phyloP scores from a whole-genome alignment of 306 rosid species.

The Cucumis hystrix region DNA sequence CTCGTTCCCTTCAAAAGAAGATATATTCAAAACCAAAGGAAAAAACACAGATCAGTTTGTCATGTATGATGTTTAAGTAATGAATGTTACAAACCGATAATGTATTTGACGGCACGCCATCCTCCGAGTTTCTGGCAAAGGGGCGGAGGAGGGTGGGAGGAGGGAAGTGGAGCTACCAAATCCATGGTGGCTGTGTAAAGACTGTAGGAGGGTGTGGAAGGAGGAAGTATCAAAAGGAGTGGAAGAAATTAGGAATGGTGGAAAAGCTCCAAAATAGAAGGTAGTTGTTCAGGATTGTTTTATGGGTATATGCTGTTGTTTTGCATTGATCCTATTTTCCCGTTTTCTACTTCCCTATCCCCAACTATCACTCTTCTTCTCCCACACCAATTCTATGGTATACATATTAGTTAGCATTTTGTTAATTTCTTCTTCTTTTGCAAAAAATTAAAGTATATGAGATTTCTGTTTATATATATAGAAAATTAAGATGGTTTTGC shows the following conservation, averaged over 20 bases:
- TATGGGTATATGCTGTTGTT: background rate
- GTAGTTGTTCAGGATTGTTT: background rate
- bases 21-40: background rate
- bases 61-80: background rate
- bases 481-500: no score
- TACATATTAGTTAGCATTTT: no score
- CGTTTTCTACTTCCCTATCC: background rate
- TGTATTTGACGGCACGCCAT: conserved; percentile 40
- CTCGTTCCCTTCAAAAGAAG: conserved; percentile 39
- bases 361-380: background rate
- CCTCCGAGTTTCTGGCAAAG: conserved; percentile 21
- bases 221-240: background rate
- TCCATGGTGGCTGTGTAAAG: background rate
- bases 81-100: conserved; percentile 33
- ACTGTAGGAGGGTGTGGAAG: background rate
- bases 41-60: background rate
- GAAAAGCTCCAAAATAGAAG: background rate
- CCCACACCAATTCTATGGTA: background rate
- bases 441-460: no score
- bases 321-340: background rate
- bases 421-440: no score
- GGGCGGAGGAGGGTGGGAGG: conserved; percentile 14
- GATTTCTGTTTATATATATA: no score
- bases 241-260: background rate
- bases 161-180: background rate